Percentiles rank a stretch among this genome's conserved stretches.
These are phyloP conservation scores for Verticillium dahliae DNA, from an alignment of 2,329 filamentous ascomycete species.

Conservation along the genomic window DNA sequence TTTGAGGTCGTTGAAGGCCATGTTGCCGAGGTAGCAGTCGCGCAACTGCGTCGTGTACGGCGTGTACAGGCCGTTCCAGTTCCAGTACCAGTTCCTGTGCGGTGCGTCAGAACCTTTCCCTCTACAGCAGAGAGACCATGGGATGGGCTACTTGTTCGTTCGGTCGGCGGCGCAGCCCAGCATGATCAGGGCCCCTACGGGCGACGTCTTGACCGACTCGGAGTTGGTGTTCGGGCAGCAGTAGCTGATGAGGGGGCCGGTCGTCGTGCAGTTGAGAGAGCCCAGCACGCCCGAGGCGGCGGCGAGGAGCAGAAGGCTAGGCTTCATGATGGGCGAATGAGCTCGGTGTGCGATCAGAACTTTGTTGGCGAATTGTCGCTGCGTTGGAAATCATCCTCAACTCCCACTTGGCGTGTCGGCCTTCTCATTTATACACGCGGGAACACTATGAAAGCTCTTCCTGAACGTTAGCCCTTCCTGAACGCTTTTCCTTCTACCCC, in stretches of 20 bases:
- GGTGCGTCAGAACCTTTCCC: neutral
- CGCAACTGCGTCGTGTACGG: conserved; percentile 9
- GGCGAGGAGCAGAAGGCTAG: conserved; percentile 1
- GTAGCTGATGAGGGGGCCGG: conserved; percentile 9
- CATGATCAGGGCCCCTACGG: conserved; percentile 8
- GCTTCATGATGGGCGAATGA: conserved; percentile 2
- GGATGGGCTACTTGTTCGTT: conserved; percentile 5
- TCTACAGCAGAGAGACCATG: neutral
- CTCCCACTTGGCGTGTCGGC: no score
- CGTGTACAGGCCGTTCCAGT: conserved; percentile 12
- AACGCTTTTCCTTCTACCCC: neutral
- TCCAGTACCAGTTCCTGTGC: conserved; percentile 10
- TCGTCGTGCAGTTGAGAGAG: conserved; percentile 12
- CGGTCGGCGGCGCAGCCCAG: conserved; percentile 9
- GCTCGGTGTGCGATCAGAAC: no score
- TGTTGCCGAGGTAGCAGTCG: conserved; percentile 10
- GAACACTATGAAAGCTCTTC: no score
- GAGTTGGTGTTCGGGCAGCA: conserved; percentile 11
- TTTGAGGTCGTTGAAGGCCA: conserved; percentile 9
- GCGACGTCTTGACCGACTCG: conserved; percentile 10
- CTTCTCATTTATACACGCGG: no score
- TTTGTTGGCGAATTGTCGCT: no score
- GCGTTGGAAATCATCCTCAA: no score
- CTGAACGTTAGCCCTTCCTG: no score
- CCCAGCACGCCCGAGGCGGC: conserved; percentile 3